Percentiles rank a stretch among this genome's conserved stretches.
These are phyloP conservation scores for Candida mesenterica DNA, from an alignment of 1,139 yeast genomes.

Conservation along the genomic window DNA sequence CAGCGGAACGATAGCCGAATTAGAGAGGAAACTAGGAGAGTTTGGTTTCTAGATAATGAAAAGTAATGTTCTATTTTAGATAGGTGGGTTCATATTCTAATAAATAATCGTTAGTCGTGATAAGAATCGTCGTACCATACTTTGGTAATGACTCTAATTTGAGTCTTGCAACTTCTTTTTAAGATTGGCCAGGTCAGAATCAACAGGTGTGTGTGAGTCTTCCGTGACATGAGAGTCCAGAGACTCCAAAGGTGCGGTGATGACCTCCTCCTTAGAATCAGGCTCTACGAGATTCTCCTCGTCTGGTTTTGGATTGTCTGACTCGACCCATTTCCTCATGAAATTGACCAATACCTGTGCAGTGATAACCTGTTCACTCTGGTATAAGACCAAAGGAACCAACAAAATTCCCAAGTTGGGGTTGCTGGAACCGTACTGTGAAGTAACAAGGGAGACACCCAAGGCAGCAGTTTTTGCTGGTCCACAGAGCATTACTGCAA, in stretches of 20 bases:
- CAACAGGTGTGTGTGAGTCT: background rate
- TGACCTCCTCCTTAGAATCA: background rate
- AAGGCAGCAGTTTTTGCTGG: conserved; percentile 92
- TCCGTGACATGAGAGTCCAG: conserved; percentile 1
- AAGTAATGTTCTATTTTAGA: background rate
- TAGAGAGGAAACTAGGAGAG: conserved; percentile 61
- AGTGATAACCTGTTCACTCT: conserved; percentile 79
- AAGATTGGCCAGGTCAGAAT: background rate
- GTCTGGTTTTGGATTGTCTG: conserved; percentile 25
- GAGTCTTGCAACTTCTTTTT: too few relatives aligned
- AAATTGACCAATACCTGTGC: conserved; percentile 69
- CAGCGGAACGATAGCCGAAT: conserved; percentile 44
- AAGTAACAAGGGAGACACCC: conserved; percentile 76
- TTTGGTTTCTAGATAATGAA: conserved; percentile 59
- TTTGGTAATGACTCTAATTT: too few relatives aligned
- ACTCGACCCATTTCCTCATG: conserved; percentile 65
- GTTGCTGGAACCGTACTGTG: conserved; percentile 71
- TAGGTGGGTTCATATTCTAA: background rate
- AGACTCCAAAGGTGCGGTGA: background rate
- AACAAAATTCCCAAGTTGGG: conserved; percentile 66
- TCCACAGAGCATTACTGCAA: conserved; percentile 80
- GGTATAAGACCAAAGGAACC: conserved; percentile 81
- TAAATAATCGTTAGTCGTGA: background rate
- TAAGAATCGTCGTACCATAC: too few relatives aligned
- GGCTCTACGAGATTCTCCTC: conserved; percentile 6